Evolutionary conservation across 176 grass and related monocot genomes (phyloP), one percentile per base, ranked within the genome.

Genomic region (Oryza nivara): DNA sequence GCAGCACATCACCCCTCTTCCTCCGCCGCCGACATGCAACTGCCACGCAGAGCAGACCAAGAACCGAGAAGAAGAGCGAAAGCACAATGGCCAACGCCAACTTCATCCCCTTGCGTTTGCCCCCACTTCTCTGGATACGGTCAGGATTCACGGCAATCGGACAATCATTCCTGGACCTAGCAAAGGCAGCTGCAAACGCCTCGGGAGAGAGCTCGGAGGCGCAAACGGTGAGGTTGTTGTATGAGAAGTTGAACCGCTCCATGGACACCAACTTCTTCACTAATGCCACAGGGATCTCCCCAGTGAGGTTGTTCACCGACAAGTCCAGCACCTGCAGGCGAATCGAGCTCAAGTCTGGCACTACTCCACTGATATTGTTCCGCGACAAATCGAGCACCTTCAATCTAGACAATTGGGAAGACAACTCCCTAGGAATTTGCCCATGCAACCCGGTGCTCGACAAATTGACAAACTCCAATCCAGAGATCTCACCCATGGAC

Each of bases 221-320:
- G 14, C 96, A 99, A 11, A 94, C 85, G 35, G 96, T 96, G 65
- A 99, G 91, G 60, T 99, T 99, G 90, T 99, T 99, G 88, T 92
- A 96, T 81, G 96, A 99, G 75, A 99, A 94, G 77, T 99, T 96
- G 91, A 99, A 96, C 36, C 51, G 84, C 47, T 90, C 87, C 88
- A 98, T 90, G 0, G 34, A 74, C 6, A 47, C 13, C 78, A 98
- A 46, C 45, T 87, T 91, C 77, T 94, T 91, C 64, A 94, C 88
- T 78, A 98, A 85, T 25, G 88, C 67, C 78, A 80, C 79, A 25
- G 96, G 96, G 74, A 98, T 90, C 86, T 98, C 89, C 13, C 96
- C 93, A 0, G 93, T 96, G 68, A 99, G 93, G 84, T 96, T 99
- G 89, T 99, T 99, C 60, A 91, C 58, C 0, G 96, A 99, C 84